Conservation (phyloP, 495 filamentous ascomycete species). For the Penicillium longicatenatum region DNA sequence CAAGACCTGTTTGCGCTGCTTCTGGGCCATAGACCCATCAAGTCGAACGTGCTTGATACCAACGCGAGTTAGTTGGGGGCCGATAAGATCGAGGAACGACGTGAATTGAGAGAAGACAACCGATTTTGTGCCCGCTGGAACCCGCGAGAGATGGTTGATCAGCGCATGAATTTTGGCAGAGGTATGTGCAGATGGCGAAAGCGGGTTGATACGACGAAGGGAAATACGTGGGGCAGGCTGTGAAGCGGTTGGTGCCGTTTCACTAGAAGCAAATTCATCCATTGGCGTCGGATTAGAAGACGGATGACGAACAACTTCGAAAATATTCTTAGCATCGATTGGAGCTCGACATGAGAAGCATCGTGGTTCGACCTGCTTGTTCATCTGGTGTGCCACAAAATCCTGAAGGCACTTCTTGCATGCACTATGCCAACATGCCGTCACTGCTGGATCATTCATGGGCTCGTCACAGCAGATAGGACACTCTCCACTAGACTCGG, state of each 20-base stretch:
- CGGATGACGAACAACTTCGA: constrained; percentile 75
- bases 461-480: constrained; percentile 94
- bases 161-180: constrained; percentile 87
- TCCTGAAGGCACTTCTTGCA: constrained; percentile 89
- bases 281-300: constrained; percentile 27
- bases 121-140: constrained; percentile 77
- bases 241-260: constrained; percentile 30
- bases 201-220: constrained; percentile 75
- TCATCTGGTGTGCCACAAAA: constrained; percentile 83
- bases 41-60: constrained; percentile 81
- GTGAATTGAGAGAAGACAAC: constrained; percentile 98
- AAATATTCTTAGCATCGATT: constrained; percentile 81
- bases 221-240: constrained; percentile 64
- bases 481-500: constrained; percentile 84
- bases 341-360: constrained; percentile 89
- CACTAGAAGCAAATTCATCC: constrained; percentile 36
- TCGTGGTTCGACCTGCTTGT: constrained; percentile 69
- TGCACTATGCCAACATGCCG: constrained; percentile 94
- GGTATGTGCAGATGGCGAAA: constrained; percentile 58
- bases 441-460: constrained; percentile 90
- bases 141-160: constrained; percentile 67
- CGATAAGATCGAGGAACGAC: constrained; percentile 89
- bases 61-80: constrained; percentile 68
- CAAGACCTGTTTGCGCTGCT: constrained; percentile 74
- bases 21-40: constrained; percentile 88